Base-by-base conservation (phyloP, 2,329 filamentous ascomycete species). In the Fusarium pininemorale region DNA sequence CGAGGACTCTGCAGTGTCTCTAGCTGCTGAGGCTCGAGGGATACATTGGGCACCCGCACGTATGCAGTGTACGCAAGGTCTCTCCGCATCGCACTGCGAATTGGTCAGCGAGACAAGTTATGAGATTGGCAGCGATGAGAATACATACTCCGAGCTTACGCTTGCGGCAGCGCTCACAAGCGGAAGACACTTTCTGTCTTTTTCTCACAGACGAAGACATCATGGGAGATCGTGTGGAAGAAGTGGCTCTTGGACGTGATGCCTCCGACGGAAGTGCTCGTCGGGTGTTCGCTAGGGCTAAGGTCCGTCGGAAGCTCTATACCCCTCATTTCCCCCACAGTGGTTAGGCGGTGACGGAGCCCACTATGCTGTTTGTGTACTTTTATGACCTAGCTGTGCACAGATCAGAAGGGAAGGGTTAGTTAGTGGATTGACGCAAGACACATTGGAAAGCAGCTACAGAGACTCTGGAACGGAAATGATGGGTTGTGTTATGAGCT, bases 311-410 rank as follows among this genome's bases (percentile, higher is more conserved):
- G 53, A 30, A 24, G 37, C 37, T 24, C 15, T 0, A 6, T 32
- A 56, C 53, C 53, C 53, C 53, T 56, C 38, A 30, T 32, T 20
- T 3, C 20, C 24, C 24, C 20, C 4, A 5, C 20, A 6, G 13
- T 6, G 2, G 44, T 4, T 6, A 3, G 11, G 45, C 30, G 15
- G 30, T 26, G 32, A 10, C 6, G 6, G n/a, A 37, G 13, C 16
- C 1, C 18, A 28, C 53, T 15, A 44, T 24, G 6, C 38, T 26
- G 22, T 20, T 42, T 32, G 2, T 10, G 35, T 55, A 11, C 26
- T 10, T 4, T 15, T 11, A 1, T 6, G 6, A 18, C 11, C 3
- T 3, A 53, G n/a, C 6, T 14, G 24, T 0, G 3, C 6, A n/a
- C n/a, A 24, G n/a, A 12, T 24, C n/a, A 44, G 6, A 10, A 18